Evolutionary conservation across 139 green algal species (phyloP), one percentile per base, ranked within the genome.

Genomic region (Picocystis salinarum): DNA sequence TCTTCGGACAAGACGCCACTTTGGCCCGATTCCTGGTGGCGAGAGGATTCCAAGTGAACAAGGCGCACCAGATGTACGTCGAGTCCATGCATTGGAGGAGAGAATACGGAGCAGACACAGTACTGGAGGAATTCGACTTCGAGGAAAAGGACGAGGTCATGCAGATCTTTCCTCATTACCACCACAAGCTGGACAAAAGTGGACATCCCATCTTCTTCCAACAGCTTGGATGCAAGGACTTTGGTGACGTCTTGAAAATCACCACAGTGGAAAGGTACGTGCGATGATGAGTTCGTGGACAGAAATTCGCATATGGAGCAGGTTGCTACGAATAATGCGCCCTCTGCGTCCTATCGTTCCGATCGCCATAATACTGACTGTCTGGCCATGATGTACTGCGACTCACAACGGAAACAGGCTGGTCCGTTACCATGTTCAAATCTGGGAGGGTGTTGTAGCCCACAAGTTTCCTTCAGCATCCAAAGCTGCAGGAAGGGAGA

Each of bases 111-210:
- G 62, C 74, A 4, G 73, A 91, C 45, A 58, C 28, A 23, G 75
- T 85, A 23, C 44, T 82, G 5, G 39, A 83, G 20, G 65, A 85
- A 41, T 95, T 95, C 45, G 34, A 76, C 6, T 95, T 91, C 45
- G 48, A 62, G 20, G 85, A 95, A 62, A 51, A 76, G 12, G 74
- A 83, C 27, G 58, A 78, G 37, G 91, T 95, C 46, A 64, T 94
- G 17, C 55, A 74, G n/a, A 42, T 79, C 1, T 95, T 89, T 48
- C 82, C 80, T 0, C 80, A 91, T 40, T 73, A 71, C 26, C 77
- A 85, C 44, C 66, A 82, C 61, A 82, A 75, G 30, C 69, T 60
- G 1, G 75, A 85, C 59, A 71, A 69, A n/a, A n/a, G n/a, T n/a
- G n/a, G n/a, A n/a, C n/a, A n/a, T n/a, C n/a, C n/a, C n/a, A n/a